These are phyloP conservation scores for Curvularia eragrostidis DNA, from an alignment of 2,329 filamentous ascomycete species.

Conservation along the genomic window DNA sequence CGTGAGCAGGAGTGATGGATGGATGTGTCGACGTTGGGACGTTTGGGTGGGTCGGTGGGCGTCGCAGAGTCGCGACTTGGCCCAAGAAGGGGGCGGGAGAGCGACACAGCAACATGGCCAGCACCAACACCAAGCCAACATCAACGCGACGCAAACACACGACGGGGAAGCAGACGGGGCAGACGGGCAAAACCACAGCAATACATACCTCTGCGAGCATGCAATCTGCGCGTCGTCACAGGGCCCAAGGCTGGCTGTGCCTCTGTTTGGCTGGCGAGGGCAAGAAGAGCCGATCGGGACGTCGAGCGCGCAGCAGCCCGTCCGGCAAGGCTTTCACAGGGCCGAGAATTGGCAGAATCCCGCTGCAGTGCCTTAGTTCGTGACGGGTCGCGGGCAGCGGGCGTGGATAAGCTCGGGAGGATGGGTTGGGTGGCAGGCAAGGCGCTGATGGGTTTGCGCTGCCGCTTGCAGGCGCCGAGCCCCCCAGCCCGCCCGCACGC, in stretches of 20 bases:
- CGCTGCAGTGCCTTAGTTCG: constrained; percentile 35
- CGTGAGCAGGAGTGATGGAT: constrained; percentile 21
- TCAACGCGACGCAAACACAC: neutral
- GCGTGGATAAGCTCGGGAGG: constrained; percentile 50
- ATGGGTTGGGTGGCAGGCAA: constrained; percentile 42
- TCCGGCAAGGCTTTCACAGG: constrained; percentile 39
- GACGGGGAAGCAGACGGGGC: neutral
- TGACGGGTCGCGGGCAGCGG: constrained; percentile 39
- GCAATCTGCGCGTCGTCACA: constrained; percentile 51
- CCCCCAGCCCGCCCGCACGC: constrained; percentile 4
- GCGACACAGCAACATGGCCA: constrained; percentile 23
- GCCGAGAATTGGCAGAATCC: constrained; percentile 42
- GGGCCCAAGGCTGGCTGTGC: constrained; percentile 47
- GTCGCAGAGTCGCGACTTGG: constrained; percentile 36
- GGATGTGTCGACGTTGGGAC: constrained; percentile 18
- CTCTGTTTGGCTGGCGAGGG: constrained; percentile 45
- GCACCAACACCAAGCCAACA: constrained; percentile 12
- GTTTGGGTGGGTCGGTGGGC: constrained; percentile 27
- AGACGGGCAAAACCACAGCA: constrained; percentile 26
- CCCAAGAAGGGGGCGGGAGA: constrained; percentile 33
- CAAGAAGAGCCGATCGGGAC: constrained; percentile 47
- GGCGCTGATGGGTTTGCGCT: constrained; percentile 26
- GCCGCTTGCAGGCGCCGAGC: constrained; percentile 29
- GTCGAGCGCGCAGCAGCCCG: constrained; percentile 33
- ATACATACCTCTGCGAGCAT: constrained; percentile 48